phyloP scores from a whole-genome alignment of 176 grass and related monocot genomes.

The Carex scoparia region DNA sequence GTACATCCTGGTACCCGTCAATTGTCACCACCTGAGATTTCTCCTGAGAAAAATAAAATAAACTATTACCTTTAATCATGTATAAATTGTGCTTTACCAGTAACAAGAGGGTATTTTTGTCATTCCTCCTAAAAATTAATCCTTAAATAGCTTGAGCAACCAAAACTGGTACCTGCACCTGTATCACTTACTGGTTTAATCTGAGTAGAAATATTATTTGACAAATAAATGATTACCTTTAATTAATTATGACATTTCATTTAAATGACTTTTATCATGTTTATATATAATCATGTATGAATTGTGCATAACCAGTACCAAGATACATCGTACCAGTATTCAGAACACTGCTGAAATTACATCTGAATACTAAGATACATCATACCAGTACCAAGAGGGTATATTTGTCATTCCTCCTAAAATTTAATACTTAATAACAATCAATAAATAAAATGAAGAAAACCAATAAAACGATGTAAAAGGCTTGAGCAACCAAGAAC shows the following conservation, averaged over 20 bases:
- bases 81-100: not conserved
- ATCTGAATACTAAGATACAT: not conserved
- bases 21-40: constrained; percentile 44
- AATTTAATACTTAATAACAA: not conserved
- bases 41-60: constrained; percentile 29
- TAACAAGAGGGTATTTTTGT: not conserved
- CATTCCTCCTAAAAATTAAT: not conserved
- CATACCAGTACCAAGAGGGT: too few species aligned
- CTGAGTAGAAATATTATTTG: not conserved
- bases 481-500: not conserved
- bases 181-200: too few species aligned
- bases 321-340: not conserved
- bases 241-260: not conserved
- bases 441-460: not conserved
- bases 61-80: not conserved
- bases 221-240: not conserved
- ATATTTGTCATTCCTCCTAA: too few species aligned
- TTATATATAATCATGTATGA: not conserved
- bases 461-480: not conserved
- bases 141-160: too few species aligned
- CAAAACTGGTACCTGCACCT: too few species aligned
- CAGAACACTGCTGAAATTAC: not conserved
- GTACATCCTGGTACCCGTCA: constrained; percentile 62
- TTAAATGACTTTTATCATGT: not conserved
- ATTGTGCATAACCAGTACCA: not conserved